phyloP scores from a whole-genome alignment of 2,329 filamentous ascomycete genomes.

The Penicillium aurantiogriseum region DNA sequence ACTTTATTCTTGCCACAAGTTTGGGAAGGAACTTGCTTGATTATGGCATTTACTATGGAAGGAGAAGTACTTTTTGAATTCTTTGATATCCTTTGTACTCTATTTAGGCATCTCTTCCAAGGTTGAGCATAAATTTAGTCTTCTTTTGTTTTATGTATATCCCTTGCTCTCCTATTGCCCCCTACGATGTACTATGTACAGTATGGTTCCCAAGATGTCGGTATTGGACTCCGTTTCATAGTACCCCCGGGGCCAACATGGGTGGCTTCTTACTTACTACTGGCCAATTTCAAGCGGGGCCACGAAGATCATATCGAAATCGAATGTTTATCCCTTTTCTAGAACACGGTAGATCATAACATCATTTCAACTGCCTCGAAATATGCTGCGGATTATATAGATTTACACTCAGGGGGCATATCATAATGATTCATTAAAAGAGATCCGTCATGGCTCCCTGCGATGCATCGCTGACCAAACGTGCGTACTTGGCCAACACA shows the following conservation, averaged over 20 bases:
- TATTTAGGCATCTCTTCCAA: not conserved
- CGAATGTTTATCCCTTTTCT: slow-evolving; percentile 1
- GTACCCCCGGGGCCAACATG: not conserved
- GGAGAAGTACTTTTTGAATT: not conserved
- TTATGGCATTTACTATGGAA: slow-evolving; percentile 5
- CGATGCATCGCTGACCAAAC: slow-evolving; percentile 84
- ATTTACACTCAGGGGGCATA: not conserved
- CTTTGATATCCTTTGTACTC: not conserved
- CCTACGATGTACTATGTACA: not conserved
- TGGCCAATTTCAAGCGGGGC: slow-evolving; percentile 6
- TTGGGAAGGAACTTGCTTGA: slow-evolving; percentile 2
- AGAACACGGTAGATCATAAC: slow-evolving; percentile 5
- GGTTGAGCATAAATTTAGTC: not conserved
- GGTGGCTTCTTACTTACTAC: not conserved
- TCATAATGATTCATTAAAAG: slow-evolving; percentile 33
- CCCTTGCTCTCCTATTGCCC: not conserved
- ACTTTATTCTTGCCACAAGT: not conserved
- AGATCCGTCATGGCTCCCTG: slow-evolving; percentile 87
- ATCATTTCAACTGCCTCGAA: not conserved
- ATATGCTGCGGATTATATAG: not conserved
- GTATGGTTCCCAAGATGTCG: not conserved
- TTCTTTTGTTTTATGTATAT: not conserved
- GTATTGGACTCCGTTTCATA: not conserved
- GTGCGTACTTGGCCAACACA: slow-evolving; percentile 84
- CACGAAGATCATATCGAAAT: slow-evolving; percentile 2